phyloP scores from a whole-genome alignment of 495 filamentous ascomycete genomes.

The Penicillium soppii region DNA sequence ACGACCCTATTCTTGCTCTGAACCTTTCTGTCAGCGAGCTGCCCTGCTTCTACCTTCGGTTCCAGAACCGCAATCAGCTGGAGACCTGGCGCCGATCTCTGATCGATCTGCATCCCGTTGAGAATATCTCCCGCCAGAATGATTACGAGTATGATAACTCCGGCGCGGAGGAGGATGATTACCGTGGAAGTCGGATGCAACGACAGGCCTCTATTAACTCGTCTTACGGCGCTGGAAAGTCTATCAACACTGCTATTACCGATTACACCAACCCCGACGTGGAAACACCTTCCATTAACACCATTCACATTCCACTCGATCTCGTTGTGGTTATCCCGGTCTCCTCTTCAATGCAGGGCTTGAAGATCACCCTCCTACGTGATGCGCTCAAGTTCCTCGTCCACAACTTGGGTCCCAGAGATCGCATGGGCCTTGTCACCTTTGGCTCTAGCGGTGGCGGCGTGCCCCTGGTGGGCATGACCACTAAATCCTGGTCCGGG shows the following conservation, averaged over 20 bases:
- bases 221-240: slow-evolving; percentile 66
- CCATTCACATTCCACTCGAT: slow-evolving; percentile 89
- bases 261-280: slow-evolving; percentile 65
- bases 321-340: slow-evolving; percentile 97
- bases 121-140: slow-evolving; percentile 58
- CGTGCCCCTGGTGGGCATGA: slow-evolving; percentile 96
- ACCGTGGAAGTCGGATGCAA: slow-evolving; percentile 65
- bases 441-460: slow-evolving; percentile 95
- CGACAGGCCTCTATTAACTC: slow-evolving; percentile 86
- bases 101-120: slow-evolving; percentile 71
- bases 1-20: slow-evolving; percentile 83
- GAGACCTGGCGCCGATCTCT: slow-evolving; percentile 91
- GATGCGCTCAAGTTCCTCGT: slow-evolving; percentile 94
- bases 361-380: slow-evolving; percentile 95
- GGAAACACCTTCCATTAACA: slow-evolving; percentile 53
- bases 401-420: slow-evolving; percentile 83
- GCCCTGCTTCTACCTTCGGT: slow-evolving; percentile 94
- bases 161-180: slow-evolving; percentile 91
- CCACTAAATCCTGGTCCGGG: slow-evolving; percentile 86
- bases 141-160: slow-evolving; percentile 79
- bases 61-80: slow-evolving; percentile 80
- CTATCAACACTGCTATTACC: slow-evolving; percentile 45
- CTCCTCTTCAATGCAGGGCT: slow-evolving; percentile 97
- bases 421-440: slow-evolving; percentile 96
- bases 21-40: slow-evolving; percentile 91